A percentile compares a stretch with the other conserved stretches of the same genome.
Conservation (phyloP, 805 yeast species). For the Suhomyces kilbournensis region DNA sequence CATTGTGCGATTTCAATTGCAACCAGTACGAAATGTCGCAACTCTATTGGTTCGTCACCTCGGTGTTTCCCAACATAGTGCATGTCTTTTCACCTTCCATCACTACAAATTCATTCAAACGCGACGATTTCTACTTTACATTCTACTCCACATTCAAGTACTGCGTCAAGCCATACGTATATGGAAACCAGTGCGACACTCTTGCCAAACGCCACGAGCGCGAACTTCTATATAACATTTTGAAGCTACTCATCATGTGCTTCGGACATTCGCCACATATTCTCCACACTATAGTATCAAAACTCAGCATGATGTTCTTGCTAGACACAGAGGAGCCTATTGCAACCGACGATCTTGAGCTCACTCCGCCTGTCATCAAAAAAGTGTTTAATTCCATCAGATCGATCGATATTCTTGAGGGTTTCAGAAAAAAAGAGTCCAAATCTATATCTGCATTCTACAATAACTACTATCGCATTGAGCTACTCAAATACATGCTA, state of each 20-base stretch:
- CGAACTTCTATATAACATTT: slow-evolving; percentile 21
- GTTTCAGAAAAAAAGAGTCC: background rate
- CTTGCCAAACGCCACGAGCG: slow-evolving; percentile 9
- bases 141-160: background rate
- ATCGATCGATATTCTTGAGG: slow-evolving; percentile 1
- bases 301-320: background rate
- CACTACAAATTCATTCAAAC: background rate
- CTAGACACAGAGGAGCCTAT: background rate
- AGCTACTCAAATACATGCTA: slow-evolving; percentile 10
- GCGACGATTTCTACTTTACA: background rate
- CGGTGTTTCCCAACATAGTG: slow-evolving; percentile 13
- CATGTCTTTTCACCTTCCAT: background rate
- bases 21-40: slow-evolving; percentile 14
- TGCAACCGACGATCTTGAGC: background rate
- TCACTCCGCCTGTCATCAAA: background rate
- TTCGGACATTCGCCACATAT: background rate
- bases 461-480: slow-evolving; percentile 16
- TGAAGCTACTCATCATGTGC: slow-evolving; percentile 12
- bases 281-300: background rate
- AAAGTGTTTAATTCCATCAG: background rate
- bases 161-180: slow-evolving; percentile 6
- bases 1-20: slow-evolving; percentile 28
- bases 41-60: slow-evolving; percentile 14
- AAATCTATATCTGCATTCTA: slow-evolving; percentile 8
- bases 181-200: slow-evolving; percentile 1